Evolutionary conservation across 805 yeast genomes (phyloP).

Genomic region (Spathaspora hagerdaliae): DNA sequence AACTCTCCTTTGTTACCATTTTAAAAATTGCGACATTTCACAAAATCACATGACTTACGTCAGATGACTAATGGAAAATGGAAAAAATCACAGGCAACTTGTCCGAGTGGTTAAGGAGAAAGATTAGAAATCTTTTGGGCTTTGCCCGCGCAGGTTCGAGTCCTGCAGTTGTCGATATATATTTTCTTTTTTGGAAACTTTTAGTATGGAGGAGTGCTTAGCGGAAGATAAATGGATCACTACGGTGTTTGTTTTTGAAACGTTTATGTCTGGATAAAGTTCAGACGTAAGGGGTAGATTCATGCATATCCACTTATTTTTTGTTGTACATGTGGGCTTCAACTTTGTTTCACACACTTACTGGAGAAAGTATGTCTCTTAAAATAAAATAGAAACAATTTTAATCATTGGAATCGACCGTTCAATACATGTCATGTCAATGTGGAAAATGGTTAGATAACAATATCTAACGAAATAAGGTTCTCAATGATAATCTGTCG

Average conservation of each 20-base stretch:
- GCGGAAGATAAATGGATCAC: background rate
- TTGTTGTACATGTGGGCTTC: background rate
- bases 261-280: background rate
- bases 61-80: background rate
- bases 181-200: constrained; percentile 8
- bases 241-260: background rate
- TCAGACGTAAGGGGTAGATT: background rate
- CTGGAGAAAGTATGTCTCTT: too few relatives aligned
- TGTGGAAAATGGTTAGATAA: too few relatives aligned
- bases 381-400: too few relatives aligned
- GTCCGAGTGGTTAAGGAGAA: constrained; percentile 41
- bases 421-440: too few relatives aligned
- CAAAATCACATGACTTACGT: background rate
- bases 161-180: constrained; percentile 52
- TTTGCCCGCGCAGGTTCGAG: constrained; percentile 62
- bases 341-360: too few relatives aligned
- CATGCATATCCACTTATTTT: background rate
- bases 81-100: constrained; percentile 20
- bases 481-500: too few relatives aligned
- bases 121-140: constrained; percentile 51
- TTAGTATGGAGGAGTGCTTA: background rate
- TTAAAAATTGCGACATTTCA: background rate
- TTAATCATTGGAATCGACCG: too few relatives aligned
- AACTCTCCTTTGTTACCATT: too few relatives aligned
- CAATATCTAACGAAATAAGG: too few relatives aligned